phyloP scores from a whole-genome alignment of 1,284 basidiomycete species.

The Malassezia globosa region DNA sequence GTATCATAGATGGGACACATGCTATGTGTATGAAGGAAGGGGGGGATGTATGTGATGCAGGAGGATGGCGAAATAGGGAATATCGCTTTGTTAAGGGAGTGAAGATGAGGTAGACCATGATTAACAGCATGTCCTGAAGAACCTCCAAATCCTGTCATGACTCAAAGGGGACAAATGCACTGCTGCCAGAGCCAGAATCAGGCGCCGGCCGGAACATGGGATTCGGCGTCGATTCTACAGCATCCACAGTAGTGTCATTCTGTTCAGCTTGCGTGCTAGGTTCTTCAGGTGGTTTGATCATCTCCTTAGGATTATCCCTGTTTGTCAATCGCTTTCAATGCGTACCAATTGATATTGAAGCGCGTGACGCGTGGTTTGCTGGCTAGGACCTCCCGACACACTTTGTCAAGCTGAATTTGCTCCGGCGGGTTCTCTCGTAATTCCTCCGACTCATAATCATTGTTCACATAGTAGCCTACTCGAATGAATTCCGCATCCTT shows the following conservation, averaged over 20 bases:
- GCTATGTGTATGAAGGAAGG: too few relatives aligned
- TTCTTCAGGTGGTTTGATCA: constrained; percentile 7
- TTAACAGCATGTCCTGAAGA: too few relatives aligned
- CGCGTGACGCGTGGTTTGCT: constrained; percentile 87
- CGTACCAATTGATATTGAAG: constrained; percentile 51
- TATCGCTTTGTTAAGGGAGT: too few relatives aligned
- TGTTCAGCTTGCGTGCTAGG: background rate
- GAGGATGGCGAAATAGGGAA: too few relatives aligned
- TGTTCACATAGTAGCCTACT: constrained; percentile 98
- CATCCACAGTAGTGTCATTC: background rate
- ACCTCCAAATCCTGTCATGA: too few relatives aligned
- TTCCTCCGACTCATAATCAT: constrained; percentile 89
- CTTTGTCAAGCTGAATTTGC: constrained; percentile 48
- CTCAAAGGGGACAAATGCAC: constrained; percentile 9
- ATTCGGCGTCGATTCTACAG: constrained; percentile 10
- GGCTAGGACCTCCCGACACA: constrained; percentile 73
- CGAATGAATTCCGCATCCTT: constrained; percentile 90
- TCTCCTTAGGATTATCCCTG: constrained; percentile 9
- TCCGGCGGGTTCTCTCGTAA: constrained; percentile 40
- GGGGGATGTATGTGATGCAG: too few relatives aligned
- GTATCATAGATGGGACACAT: background rate
- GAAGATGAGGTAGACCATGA: background rate
- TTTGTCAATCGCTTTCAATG: background rate
- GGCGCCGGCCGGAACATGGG: constrained; percentile 1
- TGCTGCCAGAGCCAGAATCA: constrained; percentile 1